Evolutionary conservation across 2,329 filamentous ascomycete genomes (phyloP).

Genomic region (Cercospora beticola): DNA sequence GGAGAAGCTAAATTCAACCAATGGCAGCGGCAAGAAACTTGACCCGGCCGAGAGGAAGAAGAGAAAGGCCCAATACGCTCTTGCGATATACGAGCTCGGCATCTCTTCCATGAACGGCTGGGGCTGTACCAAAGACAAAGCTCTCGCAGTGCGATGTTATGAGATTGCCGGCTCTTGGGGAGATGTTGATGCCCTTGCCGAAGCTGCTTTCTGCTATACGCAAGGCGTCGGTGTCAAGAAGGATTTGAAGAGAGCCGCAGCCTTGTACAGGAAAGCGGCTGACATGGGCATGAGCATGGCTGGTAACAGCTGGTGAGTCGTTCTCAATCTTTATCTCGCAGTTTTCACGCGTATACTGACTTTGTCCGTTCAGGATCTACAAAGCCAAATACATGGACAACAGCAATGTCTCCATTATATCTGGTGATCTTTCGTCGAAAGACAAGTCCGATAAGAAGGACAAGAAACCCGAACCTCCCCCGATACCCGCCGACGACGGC

Average conservation of each 20-base stretch:
- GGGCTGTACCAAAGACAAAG: constrained; percentile 92
- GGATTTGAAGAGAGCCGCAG: constrained; percentile 89
- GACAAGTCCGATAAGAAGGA: constrained; percentile 18
- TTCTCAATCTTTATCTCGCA: background rate
- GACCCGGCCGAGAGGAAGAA: constrained; percentile 66
- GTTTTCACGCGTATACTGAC: background rate
- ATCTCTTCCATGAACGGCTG: constrained; percentile 98
- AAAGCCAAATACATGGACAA: constrained; percentile 81
- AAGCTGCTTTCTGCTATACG: constrained; percentile 94
- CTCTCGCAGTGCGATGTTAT: constrained; percentile 84
- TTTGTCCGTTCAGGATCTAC: constrained; percentile 70
- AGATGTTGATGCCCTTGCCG: constrained; percentile 87
- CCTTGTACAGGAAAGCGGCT: constrained; percentile 86
- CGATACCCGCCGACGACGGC: constrained; percentile 15
- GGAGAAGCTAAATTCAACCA: constrained; percentile 20
- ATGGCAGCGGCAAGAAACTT: constrained; percentile 21
- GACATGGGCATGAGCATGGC: constrained; percentile 95
- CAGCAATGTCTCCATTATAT: background rate
- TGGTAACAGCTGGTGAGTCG: constrained; percentile 89
- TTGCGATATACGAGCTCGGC: constrained; percentile 94
- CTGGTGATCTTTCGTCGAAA: background rate
- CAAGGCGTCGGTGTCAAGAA: constrained; percentile 94
- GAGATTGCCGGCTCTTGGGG: constrained; percentile 96
- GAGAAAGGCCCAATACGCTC: constrained; percentile 86
- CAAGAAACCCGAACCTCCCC: constrained; percentile 21